These are phyloP conservation scores for Ceriops tagal DNA, from an alignment of 345 rosid genomes.

Conservation along the genomic window DNA sequence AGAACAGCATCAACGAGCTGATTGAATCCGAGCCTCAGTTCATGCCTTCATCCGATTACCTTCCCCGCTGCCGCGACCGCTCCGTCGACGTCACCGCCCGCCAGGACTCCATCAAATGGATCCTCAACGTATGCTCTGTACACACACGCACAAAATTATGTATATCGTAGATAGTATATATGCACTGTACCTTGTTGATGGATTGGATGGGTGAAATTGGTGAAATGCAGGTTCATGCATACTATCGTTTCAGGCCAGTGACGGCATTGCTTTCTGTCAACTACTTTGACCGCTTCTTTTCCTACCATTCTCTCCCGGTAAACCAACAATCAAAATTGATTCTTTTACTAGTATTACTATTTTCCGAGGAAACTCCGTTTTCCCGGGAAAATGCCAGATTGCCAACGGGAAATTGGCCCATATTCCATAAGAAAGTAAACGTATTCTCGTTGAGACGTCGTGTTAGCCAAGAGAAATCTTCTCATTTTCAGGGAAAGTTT, in stretches of 20 bases:
- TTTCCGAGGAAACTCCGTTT: slow-evolving; percentile 16
- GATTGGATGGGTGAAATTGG: not conserved
- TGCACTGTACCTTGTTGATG: not conserved
- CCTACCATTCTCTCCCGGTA: slow-evolving; percentile 46
- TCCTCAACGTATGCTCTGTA: slow-evolving; percentile 38
- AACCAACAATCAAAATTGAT: not conserved
- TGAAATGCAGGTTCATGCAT: slow-evolving; percentile 51
- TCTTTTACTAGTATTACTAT: not conserved
- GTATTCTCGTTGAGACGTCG: too few relatives aligned
- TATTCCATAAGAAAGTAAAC: too few relatives aligned
- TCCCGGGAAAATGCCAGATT: slow-evolving; percentile 6
- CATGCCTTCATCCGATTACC: slow-evolving; percentile 40
- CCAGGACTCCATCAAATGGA: slow-evolving; percentile 71
- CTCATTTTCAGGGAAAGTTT: not conserved
- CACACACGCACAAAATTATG: not conserved
- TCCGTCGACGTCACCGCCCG: slow-evolving; percentile 51
- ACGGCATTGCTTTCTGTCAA: slow-evolving; percentile 56
- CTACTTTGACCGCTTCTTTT: slow-evolving; percentile 66
- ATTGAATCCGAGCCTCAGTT: slow-evolving; percentile 38
- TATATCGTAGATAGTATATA: not conserved
- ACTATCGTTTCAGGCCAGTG: slow-evolving; percentile 42
- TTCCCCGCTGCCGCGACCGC: slow-evolving; percentile 41
- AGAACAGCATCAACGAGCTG: slow-evolving; percentile 19
- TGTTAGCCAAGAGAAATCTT: not conserved
- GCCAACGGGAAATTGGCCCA: too few relatives aligned